phyloP scores from a whole-genome alignment of 345 rosid species.

The Atalantia buxifolia region DNA sequence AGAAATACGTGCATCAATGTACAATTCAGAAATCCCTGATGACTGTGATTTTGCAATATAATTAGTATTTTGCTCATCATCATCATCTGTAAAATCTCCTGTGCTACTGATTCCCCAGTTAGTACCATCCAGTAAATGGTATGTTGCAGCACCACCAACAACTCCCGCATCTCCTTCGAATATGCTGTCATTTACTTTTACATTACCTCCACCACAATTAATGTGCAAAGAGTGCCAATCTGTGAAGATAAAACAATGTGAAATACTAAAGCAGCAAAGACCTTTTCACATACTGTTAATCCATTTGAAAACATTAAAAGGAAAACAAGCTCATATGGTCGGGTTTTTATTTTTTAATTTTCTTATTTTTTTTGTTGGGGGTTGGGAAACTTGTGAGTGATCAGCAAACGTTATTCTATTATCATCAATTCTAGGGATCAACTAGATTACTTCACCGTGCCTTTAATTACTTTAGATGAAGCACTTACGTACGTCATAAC shows the following conservation, averaged over 20 bases:
- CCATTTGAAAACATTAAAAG: neutral
- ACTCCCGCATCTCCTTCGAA: conserved; percentile 28
- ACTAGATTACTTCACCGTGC: neutral
- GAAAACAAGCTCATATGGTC: neutral
- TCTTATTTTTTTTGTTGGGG: too few relatives aligned
- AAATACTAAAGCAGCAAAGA: neutral
- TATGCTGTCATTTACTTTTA: conserved; percentile 14
- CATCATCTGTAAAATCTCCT: conserved; percentile 43
- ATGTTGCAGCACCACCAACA: conserved; percentile 39
- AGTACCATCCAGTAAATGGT: neutral
- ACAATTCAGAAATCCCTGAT: conserved; percentile 22
- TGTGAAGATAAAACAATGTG: conserved; percentile 1
- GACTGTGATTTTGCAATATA: conserved; percentile 17
- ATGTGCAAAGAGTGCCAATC: conserved; percentile 29
- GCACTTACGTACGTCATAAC: neutral
- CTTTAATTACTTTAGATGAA: neutral
- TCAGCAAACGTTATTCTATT: too few relatives aligned
- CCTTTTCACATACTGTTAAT: neutral
- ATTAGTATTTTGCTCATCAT: conserved; percentile 19
- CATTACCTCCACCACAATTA: conserved; percentile 45
- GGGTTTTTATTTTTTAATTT: too few relatives aligned
- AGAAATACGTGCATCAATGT: conserved; percentile 48
- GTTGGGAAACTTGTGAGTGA: too few relatives aligned
- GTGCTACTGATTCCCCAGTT: conserved; percentile 56
- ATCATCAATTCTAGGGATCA: neutral